These are phyloP conservation scores for Polyporus arcularius DNA, from an alignment of 768 basidiomycete species.

Conservation along the genomic window DNA sequence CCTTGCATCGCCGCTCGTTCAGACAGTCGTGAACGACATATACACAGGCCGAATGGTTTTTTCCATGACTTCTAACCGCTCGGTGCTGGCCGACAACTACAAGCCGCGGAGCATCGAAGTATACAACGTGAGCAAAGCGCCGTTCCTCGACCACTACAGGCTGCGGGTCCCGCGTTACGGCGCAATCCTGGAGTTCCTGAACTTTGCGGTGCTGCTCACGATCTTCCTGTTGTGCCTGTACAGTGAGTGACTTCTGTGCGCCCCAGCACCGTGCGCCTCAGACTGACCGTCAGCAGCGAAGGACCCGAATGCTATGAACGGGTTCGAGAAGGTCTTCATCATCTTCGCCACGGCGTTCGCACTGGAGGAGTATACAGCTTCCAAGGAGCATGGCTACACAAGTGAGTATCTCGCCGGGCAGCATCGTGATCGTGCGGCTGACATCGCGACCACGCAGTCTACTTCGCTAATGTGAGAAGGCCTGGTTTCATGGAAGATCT, in stretches of 20 bases:
- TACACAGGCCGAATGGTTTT: conserved; percentile 80
- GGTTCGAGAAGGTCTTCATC: conserved; percentile 74
- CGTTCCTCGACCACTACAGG: conserved; percentile 85
- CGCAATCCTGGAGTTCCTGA: conserved; percentile 75
- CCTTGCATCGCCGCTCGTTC: conserved; percentile 78
- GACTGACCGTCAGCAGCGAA: conserved; percentile 45
- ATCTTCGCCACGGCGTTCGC: conserved; percentile 77
- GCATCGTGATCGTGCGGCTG: background rate
- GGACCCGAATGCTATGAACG: conserved; percentile 49
- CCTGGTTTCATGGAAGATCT: background rate
- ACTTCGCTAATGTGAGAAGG: conserved; percentile 71
- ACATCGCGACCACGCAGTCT: conserved; percentile 46
- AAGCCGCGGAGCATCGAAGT: conserved; percentile 73
- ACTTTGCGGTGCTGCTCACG: conserved; percentile 66
- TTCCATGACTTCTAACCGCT: conserved; percentile 57
- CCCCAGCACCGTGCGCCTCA: background rate
- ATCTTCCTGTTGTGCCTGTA: conserved; percentile 76
- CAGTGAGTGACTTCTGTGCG: conserved; percentile 46
- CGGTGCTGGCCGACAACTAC: conserved; percentile 90
- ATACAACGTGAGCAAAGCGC: conserved; percentile 65
- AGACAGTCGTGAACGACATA: conserved; percentile 86
- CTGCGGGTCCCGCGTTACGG: conserved; percentile 83
- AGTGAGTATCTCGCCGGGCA: conserved; percentile 50
- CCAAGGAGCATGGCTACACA: conserved; percentile 85
- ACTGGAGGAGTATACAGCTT: conserved; percentile 85